Evolutionary conservation across 768 basidiomycete species (phyloP).

Genomic region (Udeniomyces megalosporus): DNA sequence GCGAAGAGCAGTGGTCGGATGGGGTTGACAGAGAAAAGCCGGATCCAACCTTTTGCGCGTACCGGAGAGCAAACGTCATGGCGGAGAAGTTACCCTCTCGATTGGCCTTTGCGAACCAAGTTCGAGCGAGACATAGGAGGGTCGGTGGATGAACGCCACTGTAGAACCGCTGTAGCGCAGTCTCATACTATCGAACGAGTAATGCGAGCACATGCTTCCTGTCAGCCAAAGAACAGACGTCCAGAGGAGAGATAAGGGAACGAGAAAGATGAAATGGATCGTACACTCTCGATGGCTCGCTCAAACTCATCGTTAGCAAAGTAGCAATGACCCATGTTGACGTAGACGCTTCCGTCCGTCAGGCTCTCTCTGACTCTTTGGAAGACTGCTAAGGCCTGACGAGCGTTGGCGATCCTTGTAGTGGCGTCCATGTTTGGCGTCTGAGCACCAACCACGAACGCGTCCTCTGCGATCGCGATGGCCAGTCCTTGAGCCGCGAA

Average conservation of each 20-base stretch:
- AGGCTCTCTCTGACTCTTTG: conserved; percentile 78
- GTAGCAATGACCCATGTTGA: conserved; percentile 94
- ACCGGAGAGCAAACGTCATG: conserved; percentile 69
- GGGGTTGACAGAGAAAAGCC: not conserved
- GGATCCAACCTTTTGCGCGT: conserved; percentile 51
- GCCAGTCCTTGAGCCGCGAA: conserved; percentile 91
- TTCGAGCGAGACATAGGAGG: conserved; percentile 69
- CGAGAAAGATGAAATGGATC: conserved; percentile 21
- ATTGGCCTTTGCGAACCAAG: conserved; percentile 87
- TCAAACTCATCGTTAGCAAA: conserved; percentile 88
- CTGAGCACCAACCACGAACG: conserved; percentile 41
- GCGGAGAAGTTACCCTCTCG: conserved; percentile 68
- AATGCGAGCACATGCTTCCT: not conserved
- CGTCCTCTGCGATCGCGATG: conserved; percentile 84
- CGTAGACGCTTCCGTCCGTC: conserved; percentile 66
- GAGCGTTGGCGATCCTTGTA: conserved; percentile 37
- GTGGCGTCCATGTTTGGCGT: conserved; percentile 23
- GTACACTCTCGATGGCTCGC: conserved; percentile 82
- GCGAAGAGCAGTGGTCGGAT: not conserved
- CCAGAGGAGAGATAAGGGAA: not conserved
- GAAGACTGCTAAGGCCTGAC: conserved; percentile 78
- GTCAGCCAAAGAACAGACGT: not conserved
- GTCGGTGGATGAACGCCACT: conserved; percentile 55
- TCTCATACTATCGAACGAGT: conserved; percentile 54
- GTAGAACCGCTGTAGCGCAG: conserved; percentile 66